Base-by-base conservation (phyloP, 2,329 filamentous ascomycete species). In the Trichoderma sp. region DNA sequence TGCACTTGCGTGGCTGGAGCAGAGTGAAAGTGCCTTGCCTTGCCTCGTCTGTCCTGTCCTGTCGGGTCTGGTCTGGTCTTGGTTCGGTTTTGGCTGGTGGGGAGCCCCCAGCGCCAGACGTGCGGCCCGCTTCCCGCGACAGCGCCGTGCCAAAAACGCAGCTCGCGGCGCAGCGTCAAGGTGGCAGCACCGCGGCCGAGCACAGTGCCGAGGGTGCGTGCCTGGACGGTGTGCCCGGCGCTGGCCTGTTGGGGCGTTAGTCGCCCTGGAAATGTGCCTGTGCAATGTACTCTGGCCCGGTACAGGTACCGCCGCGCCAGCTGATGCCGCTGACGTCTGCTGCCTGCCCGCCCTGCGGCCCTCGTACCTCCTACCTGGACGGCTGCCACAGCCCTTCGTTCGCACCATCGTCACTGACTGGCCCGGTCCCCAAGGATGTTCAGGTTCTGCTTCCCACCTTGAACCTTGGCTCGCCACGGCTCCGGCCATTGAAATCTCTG, bases 401-500 rank as follows among this genome's bases (percentile, higher is more conserved):
- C 34, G 34, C 34, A 39, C 45, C 24, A 24, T 19, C n/a, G 45
- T 48, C 45, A 19, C 45, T 48, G 45, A 39, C 34, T 48, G 45
- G 45, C 24, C 54, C 54, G 15, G 41, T 21, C 55, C 21, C 21
- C 26, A 43, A 28, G 55, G 55, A n/a, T 41, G 55, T 50, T 34
- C 34, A 39, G 34, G 34, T 62, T 62, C 58, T 45, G 34, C 34
- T 39, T 39, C 34, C 34, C 34, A 39, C 34, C 34, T 39, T 39
- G 34, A 30, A 39, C 34, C 55, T 59, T 67, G 44, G 44, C 44
- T 45, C n/a, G 44, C 34, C 34, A 39, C 34, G 34, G 34, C 34
- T 39, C 34, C 34, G 34, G 34, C 34, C 34, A 45, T 45, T 45
- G 59, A 68, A 56, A 68, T 67, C 68, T 68, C 66, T 66, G 67